Percentiles rank a stretch among this genome's conserved stretches.
Evolutionary conservation across 140 eudicot species (phyloP).

Genomic region (Bidens hawaiensis): DNA sequence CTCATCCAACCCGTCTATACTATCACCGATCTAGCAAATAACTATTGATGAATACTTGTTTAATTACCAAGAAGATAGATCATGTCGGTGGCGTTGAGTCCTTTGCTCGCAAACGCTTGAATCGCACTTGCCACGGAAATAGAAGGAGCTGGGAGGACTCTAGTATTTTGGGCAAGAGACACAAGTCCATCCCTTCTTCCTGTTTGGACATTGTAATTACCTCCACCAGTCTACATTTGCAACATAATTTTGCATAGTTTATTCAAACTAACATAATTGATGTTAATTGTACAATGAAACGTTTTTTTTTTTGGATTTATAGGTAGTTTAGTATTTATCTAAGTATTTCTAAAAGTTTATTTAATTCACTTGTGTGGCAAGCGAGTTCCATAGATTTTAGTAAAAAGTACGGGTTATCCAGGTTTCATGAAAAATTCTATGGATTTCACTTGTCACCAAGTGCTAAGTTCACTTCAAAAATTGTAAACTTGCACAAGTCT

Average conservation of each 20-base stretch:
- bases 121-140: slow-evolving; percentile 41
- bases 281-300: too few relatives aligned
- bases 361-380: too few relatives aligned
- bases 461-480: too few relatives aligned
- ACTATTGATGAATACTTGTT: background rate
- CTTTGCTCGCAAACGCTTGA: slow-evolving; percentile 38
- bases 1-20: too few relatives aligned
- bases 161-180: slow-evolving; percentile 44
- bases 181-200: slow-evolving; percentile 72
- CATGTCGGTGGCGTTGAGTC: slow-evolving; percentile 43
- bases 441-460: too few relatives aligned
- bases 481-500: too few relatives aligned
- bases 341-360: too few relatives aligned
- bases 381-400: too few relatives aligned
- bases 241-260: background rate
- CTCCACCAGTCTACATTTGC: slow-evolving; percentile 64
- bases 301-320: too few relatives aligned
- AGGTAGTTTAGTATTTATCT: too few relatives aligned
- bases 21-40: background rate
- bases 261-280: background rate
- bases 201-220: slow-evolving; percentile 40
- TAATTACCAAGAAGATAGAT: slow-evolving; percentile 57
- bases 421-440: too few relatives aligned
- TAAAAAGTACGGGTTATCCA: too few relatives aligned
- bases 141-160: slow-evolving; percentile 42